phyloP scores from a whole-genome alignment of 2,329 filamentous ascomycete species.

The Byssoonygena ceratinophila region DNA sequence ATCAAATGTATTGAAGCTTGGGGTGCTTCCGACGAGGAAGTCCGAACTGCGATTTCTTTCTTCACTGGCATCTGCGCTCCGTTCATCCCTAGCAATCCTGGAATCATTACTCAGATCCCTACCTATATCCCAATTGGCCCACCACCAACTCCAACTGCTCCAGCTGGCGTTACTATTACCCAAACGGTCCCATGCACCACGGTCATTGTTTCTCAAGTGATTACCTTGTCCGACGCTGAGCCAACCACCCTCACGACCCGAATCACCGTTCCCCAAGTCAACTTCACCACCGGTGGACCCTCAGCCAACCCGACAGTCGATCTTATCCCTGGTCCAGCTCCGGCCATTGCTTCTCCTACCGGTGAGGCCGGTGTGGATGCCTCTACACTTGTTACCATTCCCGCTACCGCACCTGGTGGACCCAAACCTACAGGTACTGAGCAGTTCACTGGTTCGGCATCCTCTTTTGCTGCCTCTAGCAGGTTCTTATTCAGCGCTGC shows the following conservation, averaged over 20 bases:
- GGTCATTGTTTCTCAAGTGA: constrained; percentile 30
- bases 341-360: constrained; percentile 12
- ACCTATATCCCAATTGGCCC: constrained; percentile 46
- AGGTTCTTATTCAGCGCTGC: constrained; percentile 12
- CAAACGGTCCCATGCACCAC: constrained; percentile 28
- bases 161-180: constrained; percentile 38
- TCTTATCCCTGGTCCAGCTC: constrained; percentile 23
- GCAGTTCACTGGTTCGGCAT: constrained; percentile 15
- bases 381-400: constrained; percentile 14
- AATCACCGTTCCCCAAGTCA: constrained; percentile 38
- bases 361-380: constrained; percentile 1
- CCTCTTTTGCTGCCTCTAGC: constrained; percentile 11
- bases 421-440: constrained; percentile 10
- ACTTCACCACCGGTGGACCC: constrained; percentile 29
- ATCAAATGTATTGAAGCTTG: constrained; percentile 72
- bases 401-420: constrained; percentile 17
- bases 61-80: constrained; percentile 84
- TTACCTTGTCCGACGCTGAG: constrained; percentile 14
- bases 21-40: constrained; percentile 54
- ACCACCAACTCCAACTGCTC: constrained; percentile 35
- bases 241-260: constrained; percentile 26
- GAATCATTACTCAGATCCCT: constrained; percentile 65
- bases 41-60: constrained; percentile 64
- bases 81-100: constrained; percentile 67
- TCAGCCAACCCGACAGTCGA: constrained; percentile 23